Evolutionary conservation across 2,329 filamentous ascomycete species (phyloP), one percentile per base, ranked within the genome.

Genomic region (Talaromyces amestolkiae): DNA sequence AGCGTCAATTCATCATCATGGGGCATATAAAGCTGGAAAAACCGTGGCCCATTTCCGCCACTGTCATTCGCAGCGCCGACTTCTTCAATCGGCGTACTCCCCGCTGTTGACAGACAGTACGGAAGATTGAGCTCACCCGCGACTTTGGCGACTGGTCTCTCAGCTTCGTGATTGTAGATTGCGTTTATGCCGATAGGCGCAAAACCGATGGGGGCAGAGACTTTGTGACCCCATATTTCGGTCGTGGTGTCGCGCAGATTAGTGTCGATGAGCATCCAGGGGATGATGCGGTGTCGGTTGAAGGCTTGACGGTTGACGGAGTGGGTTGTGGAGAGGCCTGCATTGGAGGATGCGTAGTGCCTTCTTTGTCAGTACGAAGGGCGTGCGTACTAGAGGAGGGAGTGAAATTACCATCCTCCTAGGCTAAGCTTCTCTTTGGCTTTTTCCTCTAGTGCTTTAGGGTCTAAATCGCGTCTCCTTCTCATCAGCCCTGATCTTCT

Each of bases 111-210:
- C 31, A 89, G 78, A 65, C 81, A 85, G 72, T 89, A 89, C 1
- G 85, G 84, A 1, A 89, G 73, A 24, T 84, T 83, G 2, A 89
- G 75, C 68, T 87, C 85, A n/a, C 81, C 80, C 0, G 86, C 86
- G 0, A 86, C 85, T 65, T 82, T 83, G 10, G 87, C 86, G 1
- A 89, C 86, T 0, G 85, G 81, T 0, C 87, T 72, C 71, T 90
- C 87, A 45, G 84, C 87, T 0, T 76, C 72, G 0, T 82, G 80
- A 69, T 89, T 81, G 76, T 88, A 89, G 69, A 89, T 89, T 67
- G 85, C 84, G 77, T 89, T 88, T 69, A 89, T 88, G 4, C 87
- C 87, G 33, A 89, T 84, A 0, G 87, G 86, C 0, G 87, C 85
- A 70, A 89, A 87, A n/a, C 85, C 86, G 60, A 89, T 84, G 0